These are phyloP conservation scores for Heliocybe sulcata DNA, from an alignment of 1,284 basidiomycete genomes.

Conservation along the genomic window DNA sequence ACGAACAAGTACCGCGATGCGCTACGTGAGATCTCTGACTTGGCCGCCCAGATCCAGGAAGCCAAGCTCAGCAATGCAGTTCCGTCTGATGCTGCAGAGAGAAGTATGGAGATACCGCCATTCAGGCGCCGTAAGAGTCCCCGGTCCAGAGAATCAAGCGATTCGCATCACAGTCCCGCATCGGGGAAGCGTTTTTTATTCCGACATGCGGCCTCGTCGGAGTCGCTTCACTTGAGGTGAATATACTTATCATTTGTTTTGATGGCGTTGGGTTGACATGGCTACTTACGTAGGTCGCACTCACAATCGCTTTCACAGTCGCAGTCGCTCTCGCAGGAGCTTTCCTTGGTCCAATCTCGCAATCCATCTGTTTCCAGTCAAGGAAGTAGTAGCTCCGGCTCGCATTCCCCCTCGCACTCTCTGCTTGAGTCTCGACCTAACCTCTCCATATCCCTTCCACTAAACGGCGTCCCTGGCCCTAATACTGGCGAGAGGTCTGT, in stretches of 20 bases:
- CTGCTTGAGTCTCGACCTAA: slow-evolving; percentile 38
- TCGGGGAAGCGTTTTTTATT: slow-evolving; percentile 69
- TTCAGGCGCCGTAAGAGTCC: slow-evolving; percentile 45
- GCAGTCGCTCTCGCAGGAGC: slow-evolving; percentile 92
- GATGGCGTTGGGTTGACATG: slow-evolving; percentile 12
- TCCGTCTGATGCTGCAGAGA: slow-evolving; percentile 47
- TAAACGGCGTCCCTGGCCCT: slow-evolving; percentile 6
- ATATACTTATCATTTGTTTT: slow-evolving; percentile 9
- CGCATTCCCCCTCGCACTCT: slow-evolving; percentile 32
- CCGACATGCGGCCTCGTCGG: slow-evolving; percentile 75
- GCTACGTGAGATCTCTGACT: slow-evolving; percentile 81
- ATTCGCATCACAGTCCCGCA: slow-evolving; percentile 37
- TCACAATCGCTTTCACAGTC: slow-evolving; percentile 83
- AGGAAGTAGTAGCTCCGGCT: slow-evolving; percentile 52
- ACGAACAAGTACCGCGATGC: slow-evolving; percentile 83
- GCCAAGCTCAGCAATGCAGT: slow-evolving; percentile 50
- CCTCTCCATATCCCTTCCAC: slow-evolving; percentile 51
- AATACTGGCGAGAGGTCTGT: slow-evolving; percentile 59
- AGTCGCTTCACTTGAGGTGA: slow-evolving; percentile 79
- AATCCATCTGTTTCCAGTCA: slow-evolving; percentile 71
- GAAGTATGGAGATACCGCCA: slow-evolving; percentile 34
- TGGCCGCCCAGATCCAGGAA: slow-evolving; percentile 80
- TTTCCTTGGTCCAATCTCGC: slow-evolving; percentile 84
- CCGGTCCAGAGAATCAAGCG: slow-evolving; percentile 36
- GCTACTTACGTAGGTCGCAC: slow-evolving; percentile 50